Percentiles rank a stretch among this genome's conserved stretches.
Conservation (phyloP, 805 yeast genomes). For the Spathaspora boniae region DNA sequence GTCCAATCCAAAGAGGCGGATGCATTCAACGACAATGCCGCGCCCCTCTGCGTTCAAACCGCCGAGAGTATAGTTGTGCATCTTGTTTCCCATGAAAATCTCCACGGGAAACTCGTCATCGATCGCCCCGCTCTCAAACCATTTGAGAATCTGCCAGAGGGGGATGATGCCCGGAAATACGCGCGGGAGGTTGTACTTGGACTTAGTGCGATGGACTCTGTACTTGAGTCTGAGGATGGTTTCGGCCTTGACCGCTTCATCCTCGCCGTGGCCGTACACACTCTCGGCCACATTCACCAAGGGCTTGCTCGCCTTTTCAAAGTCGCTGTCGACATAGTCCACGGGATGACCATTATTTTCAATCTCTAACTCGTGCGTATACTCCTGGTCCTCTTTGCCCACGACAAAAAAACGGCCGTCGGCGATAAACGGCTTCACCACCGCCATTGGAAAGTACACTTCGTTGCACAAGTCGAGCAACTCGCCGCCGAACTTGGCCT, state of each 20-base stretch:
- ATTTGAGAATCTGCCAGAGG: conserved; percentile 38
- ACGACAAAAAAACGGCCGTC: conserved; percentile 31
- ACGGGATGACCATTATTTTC: conserved; percentile 14
- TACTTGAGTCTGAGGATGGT: conserved; percentile 12
- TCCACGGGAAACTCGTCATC: conserved; percentile 15
- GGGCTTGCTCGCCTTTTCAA: background rate
- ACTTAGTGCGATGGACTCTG: conserved; percentile 5
- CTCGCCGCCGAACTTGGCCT: conserved; percentile 75
- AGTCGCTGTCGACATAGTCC: conserved; percentile 8
- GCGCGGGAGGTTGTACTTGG: conserved; percentile 28
- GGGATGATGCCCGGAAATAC: conserved; percentile 54
- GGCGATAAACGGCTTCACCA: conserved; percentile 22
- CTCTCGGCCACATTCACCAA: conserved; percentile 18
- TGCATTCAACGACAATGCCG: conserved; percentile 35
- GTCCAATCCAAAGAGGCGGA: conserved; percentile 43
- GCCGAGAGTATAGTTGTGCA: conserved; percentile 15
- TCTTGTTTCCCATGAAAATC: conserved; percentile 11
- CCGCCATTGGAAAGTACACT: conserved; percentile 37
- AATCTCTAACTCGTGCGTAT: conserved; percentile 10
- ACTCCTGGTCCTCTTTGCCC: conserved; percentile 12
- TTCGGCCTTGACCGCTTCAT: conserved; percentile 16
- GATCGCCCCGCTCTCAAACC: conserved; percentile 26
- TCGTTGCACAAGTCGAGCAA: conserved; percentile 53
- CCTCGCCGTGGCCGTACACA: conserved; percentile 16
- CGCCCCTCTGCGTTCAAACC: conserved; percentile 18